Evolutionary conservation across 2,329 filamentous ascomycete genomes (phyloP).

Genomic region (Aspergillus piperis): DNA sequence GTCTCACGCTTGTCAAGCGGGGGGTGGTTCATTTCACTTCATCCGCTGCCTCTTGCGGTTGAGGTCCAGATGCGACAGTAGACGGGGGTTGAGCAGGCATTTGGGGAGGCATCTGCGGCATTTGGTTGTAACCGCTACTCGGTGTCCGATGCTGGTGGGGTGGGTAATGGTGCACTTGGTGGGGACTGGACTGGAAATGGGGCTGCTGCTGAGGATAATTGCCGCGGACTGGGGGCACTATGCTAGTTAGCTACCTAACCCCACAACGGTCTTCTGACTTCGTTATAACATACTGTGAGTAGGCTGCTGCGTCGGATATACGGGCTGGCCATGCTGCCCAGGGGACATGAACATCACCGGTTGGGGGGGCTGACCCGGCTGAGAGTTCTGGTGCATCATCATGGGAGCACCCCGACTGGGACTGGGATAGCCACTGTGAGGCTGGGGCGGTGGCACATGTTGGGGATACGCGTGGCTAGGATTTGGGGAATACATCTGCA

Average conservation of each 20-base stretch:
- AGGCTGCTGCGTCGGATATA: constrained; percentile 69
- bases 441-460: constrained; percentile 52
- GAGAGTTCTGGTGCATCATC: constrained; percentile 94
- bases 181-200: constrained; percentile 67
- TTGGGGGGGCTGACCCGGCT: constrained; percentile 75
- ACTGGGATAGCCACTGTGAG: constrained; percentile 80
- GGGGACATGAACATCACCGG: constrained; percentile 74
- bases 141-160: constrained; percentile 58
- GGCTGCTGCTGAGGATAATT: constrained; percentile 63
- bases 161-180: constrained; percentile 64
- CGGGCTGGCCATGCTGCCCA: constrained; percentile 72
- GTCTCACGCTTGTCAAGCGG: constrained; percentile 8
- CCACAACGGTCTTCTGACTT: constrained; percentile 11
- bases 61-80: constrained; percentile 38
- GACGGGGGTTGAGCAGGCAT: constrained; percentile 41
- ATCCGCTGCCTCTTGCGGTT: constrained; percentile 46
- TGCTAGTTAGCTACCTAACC: constrained; percentile 42
- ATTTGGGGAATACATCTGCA: constrained; percentile 80
- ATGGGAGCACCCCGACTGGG: constrained; percentile 81
- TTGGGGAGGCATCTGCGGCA: constrained; percentile 47
- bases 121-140: constrained; percentile 58
- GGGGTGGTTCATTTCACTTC: constrained; percentile 50
- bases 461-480: constrained; percentile 68
- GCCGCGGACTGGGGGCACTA: constrained; percentile 61
- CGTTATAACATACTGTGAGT: constrained; percentile 67